Percentiles rank a stretch among this genome's conserved stretches.
Evolutionary conservation across 352 stramenopile species (phyloP).

Genomic region (Plasmopara halstedii): DNA sequence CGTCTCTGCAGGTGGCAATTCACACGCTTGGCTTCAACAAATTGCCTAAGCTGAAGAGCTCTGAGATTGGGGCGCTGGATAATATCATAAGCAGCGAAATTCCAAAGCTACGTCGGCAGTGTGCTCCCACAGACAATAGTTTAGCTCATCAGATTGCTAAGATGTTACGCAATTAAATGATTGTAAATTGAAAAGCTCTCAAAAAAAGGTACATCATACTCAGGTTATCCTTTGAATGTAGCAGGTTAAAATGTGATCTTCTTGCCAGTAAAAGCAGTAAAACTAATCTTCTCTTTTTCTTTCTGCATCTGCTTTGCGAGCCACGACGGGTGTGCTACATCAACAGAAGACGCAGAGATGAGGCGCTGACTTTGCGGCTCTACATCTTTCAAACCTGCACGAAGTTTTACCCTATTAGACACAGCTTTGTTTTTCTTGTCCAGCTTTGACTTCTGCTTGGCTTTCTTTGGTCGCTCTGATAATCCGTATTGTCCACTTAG

Average conservation of each 20-base stretch:
- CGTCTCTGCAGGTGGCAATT: slow-evolving; percentile 75
- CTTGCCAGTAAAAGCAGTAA: slow-evolving; percentile 67
- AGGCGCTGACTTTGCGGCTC: slow-evolving; percentile 10
- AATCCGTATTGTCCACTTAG: slow-evolving; percentile 51
- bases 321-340: slow-evolving; percentile 57
- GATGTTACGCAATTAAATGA: slow-evolving; percentile 56
- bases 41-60: slow-evolving; percentile 79
- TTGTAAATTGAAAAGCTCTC: no score
- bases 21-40: slow-evolving; percentile 78
- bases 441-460: slow-evolving; percentile 28
- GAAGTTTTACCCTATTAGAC: slow-evolving; percentile 4
- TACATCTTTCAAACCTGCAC: slow-evolving; percentile 10
- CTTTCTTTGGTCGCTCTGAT: slow-evolving; percentile 72
- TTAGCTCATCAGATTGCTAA: slow-evolving; percentile 82
- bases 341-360: slow-evolving; percentile 5
- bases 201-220: no score
- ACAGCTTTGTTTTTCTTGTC: slow-evolving; percentile 17
- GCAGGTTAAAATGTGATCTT: slow-evolving; percentile 79
- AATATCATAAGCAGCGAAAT: slow-evolving; percentile 87
- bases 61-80: slow-evolving; percentile 82
- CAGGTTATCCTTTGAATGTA: no score
- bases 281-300: slow-evolving; percentile 68
- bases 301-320: slow-evolving; percentile 79
- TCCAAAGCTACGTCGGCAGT: slow-evolving; percentile 81
- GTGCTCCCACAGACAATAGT: slow-evolving; percentile 67